These are phyloP conservation scores for Auriculariales sp. DNA, from an alignment of 768 basidiomycete genomes.

Conservation along the genomic window DNA sequence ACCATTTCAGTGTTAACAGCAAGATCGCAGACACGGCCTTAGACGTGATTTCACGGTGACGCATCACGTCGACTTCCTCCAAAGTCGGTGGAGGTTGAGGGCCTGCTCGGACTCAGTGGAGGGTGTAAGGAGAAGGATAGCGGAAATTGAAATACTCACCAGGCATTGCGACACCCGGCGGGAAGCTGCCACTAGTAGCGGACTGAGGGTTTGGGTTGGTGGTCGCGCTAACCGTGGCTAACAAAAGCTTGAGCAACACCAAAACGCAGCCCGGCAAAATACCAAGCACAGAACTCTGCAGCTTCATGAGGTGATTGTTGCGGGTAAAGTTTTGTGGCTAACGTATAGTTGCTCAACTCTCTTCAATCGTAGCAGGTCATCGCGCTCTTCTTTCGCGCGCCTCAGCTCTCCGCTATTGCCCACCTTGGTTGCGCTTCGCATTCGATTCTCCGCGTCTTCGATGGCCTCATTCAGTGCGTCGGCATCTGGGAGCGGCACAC, in stretches of 20 bases:
- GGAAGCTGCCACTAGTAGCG: constrained; percentile 50
- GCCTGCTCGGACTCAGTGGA: constrained; percentile 30
- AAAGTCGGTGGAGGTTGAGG: constrained; percentile 56
- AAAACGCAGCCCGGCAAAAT: constrained; percentile 82
- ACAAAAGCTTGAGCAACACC: constrained; percentile 78
- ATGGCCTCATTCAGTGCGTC: constrained; percentile 61
- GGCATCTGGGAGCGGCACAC: constrained; percentile 54
- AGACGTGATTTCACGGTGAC: constrained; percentile 93
- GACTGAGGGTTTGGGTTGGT: constrained; percentile 47
- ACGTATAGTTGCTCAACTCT: constrained; percentile 91
- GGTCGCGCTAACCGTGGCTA: constrained; percentile 85
- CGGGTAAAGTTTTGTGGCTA: no score
- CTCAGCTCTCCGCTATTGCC: constrained; percentile 34
- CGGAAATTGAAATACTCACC: constrained; percentile 27
- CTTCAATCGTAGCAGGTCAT: constrained; percentile 76
- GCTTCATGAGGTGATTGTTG: no score
- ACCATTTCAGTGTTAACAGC: constrained; percentile 86
- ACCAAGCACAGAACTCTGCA: constrained; percentile 69
- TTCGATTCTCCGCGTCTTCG: constrained; percentile 40
- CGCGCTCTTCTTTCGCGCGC: constrained; percentile 50
- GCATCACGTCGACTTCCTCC: constrained; percentile 84
- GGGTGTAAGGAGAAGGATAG: background rate
- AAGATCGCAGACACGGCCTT: constrained; percentile 95
- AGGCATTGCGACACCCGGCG: constrained; percentile 44
- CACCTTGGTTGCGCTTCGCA: constrained; percentile 28